These are phyloP conservation scores for Barnettozyma pratensis DNA, from an alignment of 805 yeast genomes.

Conservation along the genomic window DNA sequence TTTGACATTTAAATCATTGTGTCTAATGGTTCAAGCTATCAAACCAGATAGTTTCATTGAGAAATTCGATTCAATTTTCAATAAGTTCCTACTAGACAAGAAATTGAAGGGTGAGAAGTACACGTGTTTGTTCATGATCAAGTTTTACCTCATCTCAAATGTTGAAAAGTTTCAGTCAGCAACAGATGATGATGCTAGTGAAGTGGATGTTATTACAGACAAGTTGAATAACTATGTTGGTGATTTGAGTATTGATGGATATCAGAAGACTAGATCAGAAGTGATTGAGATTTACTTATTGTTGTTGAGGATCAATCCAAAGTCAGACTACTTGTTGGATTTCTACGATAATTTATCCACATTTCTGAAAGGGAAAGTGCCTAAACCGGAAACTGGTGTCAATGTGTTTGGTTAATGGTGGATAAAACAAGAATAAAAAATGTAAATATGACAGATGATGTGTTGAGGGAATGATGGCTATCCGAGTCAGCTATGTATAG, in stretches of 20 bases:
- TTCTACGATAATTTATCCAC: slow-evolving; percentile 12
- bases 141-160: slow-evolving; percentile 17
- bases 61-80: slow-evolving; percentile 17
- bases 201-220: slow-evolving; percentile 4
- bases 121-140: slow-evolving; percentile 21
- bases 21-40: slow-evolving; percentile 22
- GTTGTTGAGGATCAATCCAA: slow-evolving; percentile 2
- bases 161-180: background rate
- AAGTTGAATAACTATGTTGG: slow-evolving; percentile 8
- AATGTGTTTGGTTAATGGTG: too few relatives aligned
- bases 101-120: slow-evolving; percentile 20
- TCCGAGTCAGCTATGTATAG: background rate
- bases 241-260: slow-evolving; percentile 14
- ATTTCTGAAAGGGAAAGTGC: slow-evolving; percentile 1
- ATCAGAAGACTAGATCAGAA: slow-evolving; percentile 19
- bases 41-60: slow-evolving; percentile 13
- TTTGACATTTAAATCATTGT: slow-evolving; percentile 19
- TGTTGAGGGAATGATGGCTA: too few relatives aligned
- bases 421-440: too few relatives aligned
- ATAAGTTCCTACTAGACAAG: slow-evolving; percentile 10
- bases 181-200: background rate
- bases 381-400: background rate
- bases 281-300: slow-evolving; percentile 17
- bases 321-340: background rate
- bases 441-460: too few relatives aligned